Conservation (phyloP, 768 basidiomycete genomes). For the Tricholoma sp. region DNA sequence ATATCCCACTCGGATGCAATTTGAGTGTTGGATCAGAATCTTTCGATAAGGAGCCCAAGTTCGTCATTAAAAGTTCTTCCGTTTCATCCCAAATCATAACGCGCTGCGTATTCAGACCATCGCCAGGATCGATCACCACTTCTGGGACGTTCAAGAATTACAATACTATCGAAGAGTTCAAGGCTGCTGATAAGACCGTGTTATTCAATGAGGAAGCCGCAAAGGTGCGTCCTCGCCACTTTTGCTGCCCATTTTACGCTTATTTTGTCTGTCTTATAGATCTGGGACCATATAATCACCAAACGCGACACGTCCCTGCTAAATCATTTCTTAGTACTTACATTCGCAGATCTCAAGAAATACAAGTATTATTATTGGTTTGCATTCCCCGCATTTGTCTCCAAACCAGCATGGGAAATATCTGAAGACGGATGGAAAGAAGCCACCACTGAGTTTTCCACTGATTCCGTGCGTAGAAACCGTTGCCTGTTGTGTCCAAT, state of each 20-base stretch:
- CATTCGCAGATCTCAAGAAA: slow-evolving; percentile 96
- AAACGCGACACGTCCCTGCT: slow-evolving; percentile 53
- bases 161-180: slow-evolving; percentile 97
- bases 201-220: slow-evolving; percentile 72
- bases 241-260: neutral
- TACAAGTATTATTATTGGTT: slow-evolving; percentile 99
- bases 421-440: slow-evolving; percentile 51
- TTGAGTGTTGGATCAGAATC: slow-evolving; percentile 61
- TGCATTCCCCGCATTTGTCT: slow-evolving; percentile 86
- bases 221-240: slow-evolving; percentile 35
- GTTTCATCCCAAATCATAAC: neutral
- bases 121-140: slow-evolving; percentile 46
- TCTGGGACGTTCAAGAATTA: slow-evolving; percentile 83
- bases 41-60: slow-evolving; percentile 49
- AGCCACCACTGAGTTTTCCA: slow-evolving; percentile 40
- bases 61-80: slow-evolving; percentile 10
- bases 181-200: slow-evolving; percentile 80
- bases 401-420: slow-evolving; percentile 90
- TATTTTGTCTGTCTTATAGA: slow-evolving; percentile 33
- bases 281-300: slow-evolving; percentile 58
- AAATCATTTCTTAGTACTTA: slow-evolving; percentile 82
- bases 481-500: neutral
- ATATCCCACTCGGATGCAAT: slow-evolving; percentile 68
- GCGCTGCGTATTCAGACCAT: slow-evolving; percentile 25
- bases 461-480: slow-evolving; percentile 31